phyloP scores from a whole-genome alignment of 2,329 filamentous ascomycete species.

The Epichloe scottii region DNA sequence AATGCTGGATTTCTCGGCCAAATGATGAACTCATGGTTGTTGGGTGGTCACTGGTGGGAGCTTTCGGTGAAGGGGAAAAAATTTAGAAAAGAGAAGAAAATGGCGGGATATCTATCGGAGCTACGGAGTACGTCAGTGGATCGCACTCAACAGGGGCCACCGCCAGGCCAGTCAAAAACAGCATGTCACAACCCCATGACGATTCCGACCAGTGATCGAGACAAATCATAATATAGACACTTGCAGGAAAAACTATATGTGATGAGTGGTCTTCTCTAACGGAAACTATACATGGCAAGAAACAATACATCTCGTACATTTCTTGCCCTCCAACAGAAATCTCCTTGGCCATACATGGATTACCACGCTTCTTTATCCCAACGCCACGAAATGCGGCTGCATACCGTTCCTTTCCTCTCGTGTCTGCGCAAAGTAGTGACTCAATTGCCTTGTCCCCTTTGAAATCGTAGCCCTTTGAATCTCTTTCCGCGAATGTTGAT shows the following conservation, averaged over 20 bases:
- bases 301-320: background rate
- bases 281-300: too few species aligned
- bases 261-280: too few species aligned
- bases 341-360: background rate
- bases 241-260: too few species aligned
- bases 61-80: background rate
- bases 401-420: background rate
- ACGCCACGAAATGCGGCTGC: background rate
- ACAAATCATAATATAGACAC: too few species aligned
- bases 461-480: background rate
- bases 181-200: too few species aligned
- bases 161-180: too few species aligned
- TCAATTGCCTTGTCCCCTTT: background rate
- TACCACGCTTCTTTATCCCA: background rate
- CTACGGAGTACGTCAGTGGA: too few species aligned
- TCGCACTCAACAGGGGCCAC: too few species aligned
- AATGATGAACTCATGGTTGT: background rate
- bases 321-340: background rate
- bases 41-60: background rate
- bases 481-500: background rate
- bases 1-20: background rate
- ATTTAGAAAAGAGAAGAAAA: too few species aligned
- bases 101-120: too few species aligned
- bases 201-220: too few species aligned
- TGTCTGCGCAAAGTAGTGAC: background rate